Conservation (phyloP, 164 flowering plant species). For the Litsea cubeba region DNA sequence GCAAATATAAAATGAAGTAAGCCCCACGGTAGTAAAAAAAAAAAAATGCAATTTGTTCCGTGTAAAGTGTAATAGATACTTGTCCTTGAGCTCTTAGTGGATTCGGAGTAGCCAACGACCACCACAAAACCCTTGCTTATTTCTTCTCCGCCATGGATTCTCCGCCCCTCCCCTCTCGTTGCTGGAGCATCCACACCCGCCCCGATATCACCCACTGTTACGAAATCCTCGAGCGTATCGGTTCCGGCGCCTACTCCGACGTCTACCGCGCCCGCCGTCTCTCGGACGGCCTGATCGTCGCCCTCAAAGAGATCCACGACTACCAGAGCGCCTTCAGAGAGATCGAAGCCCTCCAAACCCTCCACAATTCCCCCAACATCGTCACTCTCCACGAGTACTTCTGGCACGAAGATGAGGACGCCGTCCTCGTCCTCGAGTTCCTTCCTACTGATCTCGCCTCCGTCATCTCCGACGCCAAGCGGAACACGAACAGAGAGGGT, state of each 20-base stretch:
- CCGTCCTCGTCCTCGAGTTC: slow-evolving; percentile 82
- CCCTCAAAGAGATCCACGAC: slow-evolving; percentile 92
- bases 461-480: slow-evolving; percentile 59
- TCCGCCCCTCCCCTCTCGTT: slow-evolving; percentile 16
- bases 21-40: too few relatives aligned
- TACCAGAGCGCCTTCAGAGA: slow-evolving; percentile 80
- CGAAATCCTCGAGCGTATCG: slow-evolving; percentile 63
- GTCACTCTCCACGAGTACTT: slow-evolving; percentile 75
- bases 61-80: too few relatives aligned
- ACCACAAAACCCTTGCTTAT: not conserved
- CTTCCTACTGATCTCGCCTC: slow-evolving; percentile 56
- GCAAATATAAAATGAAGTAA: too few relatives aligned
- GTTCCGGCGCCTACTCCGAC: slow-evolving; percentile 88
- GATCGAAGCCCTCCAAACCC: slow-evolving; percentile 76
- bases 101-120: too few relatives aligned
- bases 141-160: not conserved
- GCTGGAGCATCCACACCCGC: slow-evolving; percentile 93
- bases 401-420: slow-evolving; percentile 84
- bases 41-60: too few relatives aligned
- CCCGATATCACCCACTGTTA: slow-evolving; percentile 61
- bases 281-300: slow-evolving; percentile 58
- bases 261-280: slow-evolving; percentile 65
- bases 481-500: slow-evolving; percentile 27
- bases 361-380: slow-evolving; percentile 59
- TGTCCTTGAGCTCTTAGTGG: too few relatives aligned